These are phyloP conservation scores for Citrus inodora DNA, from an alignment of 345 rosid genomes.

Conservation along the genomic window DNA sequence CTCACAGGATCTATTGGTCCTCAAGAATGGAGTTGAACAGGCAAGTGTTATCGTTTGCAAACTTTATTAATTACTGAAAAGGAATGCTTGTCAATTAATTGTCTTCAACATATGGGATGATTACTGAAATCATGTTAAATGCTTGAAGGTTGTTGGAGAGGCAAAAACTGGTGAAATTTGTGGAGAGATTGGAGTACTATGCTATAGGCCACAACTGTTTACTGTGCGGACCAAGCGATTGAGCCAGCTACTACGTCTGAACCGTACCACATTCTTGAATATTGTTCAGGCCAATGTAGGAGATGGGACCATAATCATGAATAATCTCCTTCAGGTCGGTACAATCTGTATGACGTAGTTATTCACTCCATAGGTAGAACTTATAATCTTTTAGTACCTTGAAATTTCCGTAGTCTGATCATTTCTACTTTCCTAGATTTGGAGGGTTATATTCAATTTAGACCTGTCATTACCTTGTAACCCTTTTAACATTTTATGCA, in stretches of 20 bases:
- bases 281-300: conserved; percentile 90
- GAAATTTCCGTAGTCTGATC: not conserved
- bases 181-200: conserved; percentile 89
- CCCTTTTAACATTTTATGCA: not conserved
- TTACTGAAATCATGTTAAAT: not conserved
- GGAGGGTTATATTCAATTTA: not conserved
- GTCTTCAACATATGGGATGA: not conserved
- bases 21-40: conserved; percentile 46
- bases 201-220: conserved; percentile 83
- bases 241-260: conserved; percentile 83
- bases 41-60: conserved; percentile 27
- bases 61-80: not conserved
- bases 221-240: conserved; percentile 86
- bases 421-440: not conserved
- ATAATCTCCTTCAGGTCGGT: conserved; percentile 83
- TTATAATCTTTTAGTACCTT: not conserved
- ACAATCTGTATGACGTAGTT: not conserved
- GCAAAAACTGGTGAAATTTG: conserved; percentile 71
- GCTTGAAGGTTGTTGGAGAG: conserved; percentile 59
- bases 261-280: conserved; percentile 76
- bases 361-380: not conserved
- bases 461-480: not conserved
- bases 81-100: not conserved
- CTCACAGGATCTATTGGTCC: conserved; percentile 51
- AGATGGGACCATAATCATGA: conserved; percentile 89